phyloP scores from a whole-genome alignment of 139 green algal genomes.

The Ettlia oleoabundans region DNA sequence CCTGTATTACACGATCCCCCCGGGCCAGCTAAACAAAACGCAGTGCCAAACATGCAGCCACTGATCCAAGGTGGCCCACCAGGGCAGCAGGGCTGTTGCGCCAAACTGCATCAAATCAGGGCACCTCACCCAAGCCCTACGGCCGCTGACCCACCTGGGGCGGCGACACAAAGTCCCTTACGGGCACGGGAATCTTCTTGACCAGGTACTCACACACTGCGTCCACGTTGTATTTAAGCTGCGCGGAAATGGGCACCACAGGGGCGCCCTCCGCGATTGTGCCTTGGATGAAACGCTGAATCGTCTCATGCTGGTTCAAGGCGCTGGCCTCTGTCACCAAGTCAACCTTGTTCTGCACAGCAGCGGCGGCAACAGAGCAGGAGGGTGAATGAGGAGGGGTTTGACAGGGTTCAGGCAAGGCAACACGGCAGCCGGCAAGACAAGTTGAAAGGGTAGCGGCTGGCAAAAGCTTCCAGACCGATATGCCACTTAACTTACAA shows the following conservation, averaged over 20 bases:
- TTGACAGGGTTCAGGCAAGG: neutral
- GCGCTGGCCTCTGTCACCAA: conserved; percentile 92
- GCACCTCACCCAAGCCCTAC: neutral
- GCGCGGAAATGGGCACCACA: conserved; percentile 96
- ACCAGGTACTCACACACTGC: conserved; percentile 98
- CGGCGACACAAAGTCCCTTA: conserved; percentile 93
- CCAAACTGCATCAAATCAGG: too few relatives aligned
- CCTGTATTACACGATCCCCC: too few relatives aligned
- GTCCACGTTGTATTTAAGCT: conserved; percentile 99
- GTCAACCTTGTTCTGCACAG: conserved; percentile 78
- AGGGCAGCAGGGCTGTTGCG: too few relatives aligned
- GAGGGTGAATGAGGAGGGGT: neutral
- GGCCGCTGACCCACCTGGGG: conserved; percentile 48
- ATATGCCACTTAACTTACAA: too few relatives aligned
- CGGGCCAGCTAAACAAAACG: too few relatives aligned
- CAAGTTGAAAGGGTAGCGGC: too few relatives aligned
- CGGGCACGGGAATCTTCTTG: conserved; percentile 92
- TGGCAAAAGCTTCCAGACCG: neutral
- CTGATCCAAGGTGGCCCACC: too few relatives aligned
- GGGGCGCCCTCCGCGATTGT: conserved; percentile 97
- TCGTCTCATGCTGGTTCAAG: conserved; percentile 94
- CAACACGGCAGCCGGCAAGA: neutral
- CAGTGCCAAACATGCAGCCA: too few relatives aligned
- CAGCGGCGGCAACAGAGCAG: neutral
- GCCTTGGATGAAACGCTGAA: conserved; percentile 94